Base-by-base conservation (phyloP, 148 eudicot genomes). In the Amaranthus hypochondriacus region DNA sequence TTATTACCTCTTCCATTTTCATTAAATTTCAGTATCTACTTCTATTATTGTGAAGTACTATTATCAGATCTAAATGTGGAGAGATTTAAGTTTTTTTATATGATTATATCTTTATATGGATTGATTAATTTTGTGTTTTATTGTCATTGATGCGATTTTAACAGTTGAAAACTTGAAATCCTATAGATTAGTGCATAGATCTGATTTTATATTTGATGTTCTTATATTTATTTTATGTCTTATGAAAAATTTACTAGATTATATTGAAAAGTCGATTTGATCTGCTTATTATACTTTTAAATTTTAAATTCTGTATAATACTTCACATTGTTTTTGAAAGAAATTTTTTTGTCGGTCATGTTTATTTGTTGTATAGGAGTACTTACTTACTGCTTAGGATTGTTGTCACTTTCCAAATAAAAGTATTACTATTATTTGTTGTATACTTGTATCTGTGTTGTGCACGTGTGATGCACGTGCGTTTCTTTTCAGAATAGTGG, bases 391-490 rank as follows among this genome's bases (percentile, higher is more conserved):
- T 28, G 39, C 39, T 61, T 67, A 9, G 6, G 48, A 76, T 44
- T 4, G 63, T 71, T 77, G 75, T 77, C 70, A 9, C 48, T 71
- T 64, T 77, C 75, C 52, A 46, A 48, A 43, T 53, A 71, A 77
- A 71, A 65, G 4, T 7, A 44, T 18, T 4, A 51, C 11, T 13
- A 52, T 62, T 3, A 12, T 42, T 15, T 67, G 48, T 14, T 28
- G 18, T 56, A 56, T 14, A 18, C 60, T 14, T 6, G 50, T 69
- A 46, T 52, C 8, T 65, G 13, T 43, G 1, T 13, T 18, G 56
- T 46, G 47, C 79, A 63, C 74, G 75, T 56, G 79, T 5, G 63
- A 46, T 46, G 70, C 79, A 70, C 79, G 75, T 70, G 79, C 50
- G 4, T 8, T 48, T 18, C 11, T 53, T 14, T 55, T 64, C 28